Base-by-base conservation (phyloP, 1,284 basidiomycete genomes). In the Pseudozyma sp. region DNA sequence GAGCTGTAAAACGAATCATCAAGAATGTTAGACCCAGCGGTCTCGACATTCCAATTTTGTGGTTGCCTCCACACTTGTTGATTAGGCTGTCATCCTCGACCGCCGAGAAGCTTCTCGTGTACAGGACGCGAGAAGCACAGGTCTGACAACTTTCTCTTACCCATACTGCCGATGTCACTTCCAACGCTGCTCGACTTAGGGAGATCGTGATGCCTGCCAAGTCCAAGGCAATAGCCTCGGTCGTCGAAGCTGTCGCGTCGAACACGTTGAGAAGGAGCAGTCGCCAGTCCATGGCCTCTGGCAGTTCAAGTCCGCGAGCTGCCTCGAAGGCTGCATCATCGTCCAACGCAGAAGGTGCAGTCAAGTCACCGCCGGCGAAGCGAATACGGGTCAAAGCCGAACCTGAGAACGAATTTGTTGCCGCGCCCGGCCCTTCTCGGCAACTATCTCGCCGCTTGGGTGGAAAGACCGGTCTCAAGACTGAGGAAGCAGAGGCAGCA, bases 211-310 rank as follows among this genome's bases (percentile, higher is more conserved):
- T 68, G 65, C 54, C 65, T 10, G 50, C 59, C 2, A 57, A 42
- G 19, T 49, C 59, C 17, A 61, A 62, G 24, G 54, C 54, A 0
- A 43, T 68, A 14, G 54, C 51, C n/a, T n/a, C 54, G 35, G 59
- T 51, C 5, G 37, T 61, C 39, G 54, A 61, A 30, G 30, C 53
- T 2, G 11, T 54, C 5, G 6, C 44, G 0, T 47, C 56, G 7
- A 37, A 53, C 3, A n/a, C 65, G 9, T 17, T 58, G 29, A 42
- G 65, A 37, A 51, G 65, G 48, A 68, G 65, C 46, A 62, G 65
- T 45, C 58, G 65, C 24, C 33, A 45, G 49, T 57, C 51, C 7
- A 43, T 57, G 2, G 7, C 65, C 4, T 40, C 50, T 7, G 43
- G 45, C 33, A 10, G 34, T 24, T 19, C 57, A 2, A 40, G 46